Evolutionary conservation across 2,329 filamentous ascomycete species (phyloP).

Genomic region (Calonectria fujianensis): DNA sequence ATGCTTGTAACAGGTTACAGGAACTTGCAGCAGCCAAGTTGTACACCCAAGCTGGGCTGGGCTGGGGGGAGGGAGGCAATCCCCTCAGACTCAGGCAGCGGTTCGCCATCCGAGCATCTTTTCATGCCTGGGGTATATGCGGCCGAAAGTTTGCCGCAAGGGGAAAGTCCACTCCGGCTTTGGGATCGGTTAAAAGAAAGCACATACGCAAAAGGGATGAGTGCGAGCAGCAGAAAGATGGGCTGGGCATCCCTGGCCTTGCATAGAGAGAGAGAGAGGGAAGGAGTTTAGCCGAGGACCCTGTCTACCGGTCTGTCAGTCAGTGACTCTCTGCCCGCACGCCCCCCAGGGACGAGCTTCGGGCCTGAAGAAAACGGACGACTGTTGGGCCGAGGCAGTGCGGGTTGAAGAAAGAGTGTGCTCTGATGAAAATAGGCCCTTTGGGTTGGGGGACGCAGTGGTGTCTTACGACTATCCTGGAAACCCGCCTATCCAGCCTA

Average conservation of each 20-base stretch:
- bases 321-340: too few species aligned
- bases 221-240: background rate
- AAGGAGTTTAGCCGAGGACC: slow-evolving; percentile 17
- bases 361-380: slow-evolving; percentile 23
- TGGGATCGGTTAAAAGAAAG: background rate
- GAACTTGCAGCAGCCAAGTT: slow-evolving; percentile 23
- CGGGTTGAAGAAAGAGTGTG: slow-evolving; percentile 20
- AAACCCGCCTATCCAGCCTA: slow-evolving; percentile 21
- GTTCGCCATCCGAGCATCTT: slow-evolving; percentile 21
- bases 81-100: slow-evolving; percentile 22
- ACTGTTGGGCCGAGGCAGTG: slow-evolving; percentile 25
- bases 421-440: slow-evolving; percentile 5
- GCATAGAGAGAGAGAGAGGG: too few species aligned
- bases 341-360: background rate
- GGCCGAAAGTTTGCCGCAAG: slow-evolving; percentile 4
- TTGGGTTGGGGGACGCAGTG: slow-evolving; percentile 2
- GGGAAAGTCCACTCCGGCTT: background rate
- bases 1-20: slow-evolving; percentile 38
- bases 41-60: slow-evolving; percentile 27
- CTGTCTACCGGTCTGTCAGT: background rate
- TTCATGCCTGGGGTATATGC: slow-evolving; percentile 20
- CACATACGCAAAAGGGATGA: background rate
- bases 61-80: slow-evolving; percentile 1
- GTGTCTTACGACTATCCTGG: slow-evolving; percentile 20
- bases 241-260: slow-evolving; percentile 16